Conservation (phyloP, 2,329 filamentous ascomycete genomes). For the Penicillium sumatraense region DNA sequence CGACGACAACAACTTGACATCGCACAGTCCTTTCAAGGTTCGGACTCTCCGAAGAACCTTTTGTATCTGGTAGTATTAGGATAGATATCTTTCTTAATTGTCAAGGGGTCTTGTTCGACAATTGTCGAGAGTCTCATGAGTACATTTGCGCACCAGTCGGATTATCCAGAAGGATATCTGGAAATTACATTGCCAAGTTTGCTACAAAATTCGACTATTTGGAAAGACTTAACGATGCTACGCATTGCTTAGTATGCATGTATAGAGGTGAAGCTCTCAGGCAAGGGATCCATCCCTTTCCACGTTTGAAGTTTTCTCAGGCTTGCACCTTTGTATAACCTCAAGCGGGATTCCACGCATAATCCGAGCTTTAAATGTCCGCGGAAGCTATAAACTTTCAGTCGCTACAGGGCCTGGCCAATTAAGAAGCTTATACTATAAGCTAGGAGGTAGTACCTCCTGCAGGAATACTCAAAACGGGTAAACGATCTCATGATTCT, state of each 20-base stretch:
- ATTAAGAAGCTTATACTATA: too few species aligned
- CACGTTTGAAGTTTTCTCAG: too few species aligned
- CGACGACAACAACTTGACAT: background rate
- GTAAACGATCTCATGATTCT: too few species aligned
- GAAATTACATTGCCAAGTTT: background rate
- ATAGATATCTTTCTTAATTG: background rate
- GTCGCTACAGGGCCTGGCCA: too few species aligned
- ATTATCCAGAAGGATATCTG: background rate
- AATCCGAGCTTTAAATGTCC: background rate
- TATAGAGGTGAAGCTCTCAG: background rate
- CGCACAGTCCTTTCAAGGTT: constrained; percentile 31
- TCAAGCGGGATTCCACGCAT: background rate
- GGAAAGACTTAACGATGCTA: too few species aligned
- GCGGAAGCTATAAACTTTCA: background rate
- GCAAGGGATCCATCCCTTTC: background rate
- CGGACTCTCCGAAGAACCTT: background rate
- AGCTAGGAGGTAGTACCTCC: too few species aligned
- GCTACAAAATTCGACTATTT: too few species aligned
- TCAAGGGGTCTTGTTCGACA: background rate
- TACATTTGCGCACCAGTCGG: too few species aligned
- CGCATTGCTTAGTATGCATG: background rate
- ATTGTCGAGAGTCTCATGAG: too few species aligned
- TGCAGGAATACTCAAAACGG: too few species aligned
- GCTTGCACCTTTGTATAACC: background rate
- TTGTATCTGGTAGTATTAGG: background rate